Percentiles rank a stretch among this genome's conserved stretches.
Conservation (phyloP, 106 monocot genomes). For the Ottelia alismoides region DNA sequence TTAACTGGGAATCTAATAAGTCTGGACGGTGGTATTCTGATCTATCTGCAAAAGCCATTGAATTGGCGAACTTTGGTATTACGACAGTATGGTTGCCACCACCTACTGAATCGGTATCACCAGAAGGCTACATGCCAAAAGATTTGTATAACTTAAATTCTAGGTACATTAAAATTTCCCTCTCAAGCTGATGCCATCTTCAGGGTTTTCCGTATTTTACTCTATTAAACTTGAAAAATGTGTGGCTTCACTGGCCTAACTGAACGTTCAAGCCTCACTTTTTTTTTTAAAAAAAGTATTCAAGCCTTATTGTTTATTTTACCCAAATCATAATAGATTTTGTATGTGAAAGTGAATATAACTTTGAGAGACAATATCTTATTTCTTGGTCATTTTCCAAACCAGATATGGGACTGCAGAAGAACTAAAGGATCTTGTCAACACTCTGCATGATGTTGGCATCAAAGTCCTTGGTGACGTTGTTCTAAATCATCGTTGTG, state of each 20-base stretch:
- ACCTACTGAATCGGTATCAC: conserved; percentile 92
- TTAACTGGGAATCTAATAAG: conserved; percentile 96
- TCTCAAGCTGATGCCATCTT: too few species aligned
- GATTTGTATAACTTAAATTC: conserved; percentile 95
- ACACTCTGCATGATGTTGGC: conserved; percentile 56
- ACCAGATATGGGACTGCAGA: conserved; percentile 82
- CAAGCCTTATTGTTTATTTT: too few species aligned
- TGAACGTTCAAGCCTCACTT: too few species aligned
- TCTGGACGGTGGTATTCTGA: conserved; percentile 83
- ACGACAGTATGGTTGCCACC: conserved; percentile 83
- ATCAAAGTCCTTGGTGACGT: conserved; percentile 85
- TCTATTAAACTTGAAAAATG: too few species aligned
- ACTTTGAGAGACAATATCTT: too few species aligned
- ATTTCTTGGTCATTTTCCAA: conserved; percentile 5
- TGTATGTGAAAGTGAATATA: too few species aligned
- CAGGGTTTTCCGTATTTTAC: too few species aligned
- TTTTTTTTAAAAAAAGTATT: too few species aligned
- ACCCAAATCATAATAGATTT: too few species aligned
- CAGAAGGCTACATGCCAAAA: conserved; percentile 97
- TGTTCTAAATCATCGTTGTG: conserved; percentile 93
- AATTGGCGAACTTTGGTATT: conserved; percentile 64
- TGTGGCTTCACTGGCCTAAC: too few species aligned
- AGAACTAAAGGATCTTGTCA: conserved; percentile 63
- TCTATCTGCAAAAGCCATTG: conserved; percentile 39
- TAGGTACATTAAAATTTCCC: conserved; percentile 44